Evolutionary conservation across 2,329 filamentous ascomycete genomes (phyloP), one percentile per base, ranked within the genome.

Genomic region (Thielaviopsis musarum): DNA sequence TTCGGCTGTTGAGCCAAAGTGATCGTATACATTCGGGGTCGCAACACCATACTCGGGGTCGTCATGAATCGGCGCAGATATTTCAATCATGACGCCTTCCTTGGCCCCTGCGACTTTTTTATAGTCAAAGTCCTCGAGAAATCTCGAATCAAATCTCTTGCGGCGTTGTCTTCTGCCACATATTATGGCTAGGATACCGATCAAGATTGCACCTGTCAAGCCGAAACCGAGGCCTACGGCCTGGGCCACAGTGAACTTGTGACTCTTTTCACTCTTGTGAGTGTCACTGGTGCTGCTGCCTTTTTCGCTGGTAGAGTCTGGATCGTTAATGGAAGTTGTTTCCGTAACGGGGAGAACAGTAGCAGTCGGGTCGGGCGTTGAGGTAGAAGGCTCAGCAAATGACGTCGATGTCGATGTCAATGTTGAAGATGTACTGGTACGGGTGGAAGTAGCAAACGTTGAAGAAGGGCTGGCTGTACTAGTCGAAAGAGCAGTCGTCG

Each of bases 141-240:
- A 19, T 69, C 69, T 28, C 65, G 68, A 56, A 22, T 57, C 55
- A 26, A 72, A 72, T 21, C 68, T 71, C 65, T 67, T 71, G 56
- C 69, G 71, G n/a, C 77, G 73, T 9, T 69, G 65, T 56, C 68
- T 69, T 53, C 75, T 70, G 3, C 73, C 71, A 15, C 78, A 59
- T 7, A 79, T 64, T 24, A 81, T 73, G 13, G 78, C 66, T 4
- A 71, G 72, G 28, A 80, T 65, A 5, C 74, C 76, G 19, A 84
- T 64, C 4, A 74, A 67, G 3, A 76, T 69, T 1, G 74, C 75
- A 4, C 75, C 77, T 4, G 75, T 73, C 12, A 75, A 71, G 5
- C 80, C 83, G 3, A 82, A 71, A 1, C 76, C 72, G 61, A 86
- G 81, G 6, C 82, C 83, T 19, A 75, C 75, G 54, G 84, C 74